These are phyloP conservation scores for Alloascoidea africana DNA, from an alignment of 805 yeast species.

Conservation along the genomic window DNA sequence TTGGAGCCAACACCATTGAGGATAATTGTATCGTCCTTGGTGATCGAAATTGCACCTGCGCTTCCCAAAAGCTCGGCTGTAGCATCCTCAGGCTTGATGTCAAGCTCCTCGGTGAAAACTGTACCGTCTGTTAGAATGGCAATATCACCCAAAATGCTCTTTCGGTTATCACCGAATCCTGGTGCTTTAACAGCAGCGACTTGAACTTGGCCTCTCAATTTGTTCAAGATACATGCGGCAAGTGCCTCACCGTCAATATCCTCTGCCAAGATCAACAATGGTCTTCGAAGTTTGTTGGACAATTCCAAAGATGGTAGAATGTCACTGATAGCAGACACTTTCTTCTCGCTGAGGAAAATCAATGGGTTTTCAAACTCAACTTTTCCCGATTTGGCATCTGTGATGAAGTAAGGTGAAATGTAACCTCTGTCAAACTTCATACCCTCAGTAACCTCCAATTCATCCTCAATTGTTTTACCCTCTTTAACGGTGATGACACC, in stretches of 20 bases:
- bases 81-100: conserved; percentile 89
- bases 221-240: conserved; percentile 94
- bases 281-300: conserved; percentile 87
- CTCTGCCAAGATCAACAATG: conserved; percentile 86
- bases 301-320: conserved; percentile 85
- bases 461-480: conserved; percentile 94
- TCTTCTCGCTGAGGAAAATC: conserved; percentile 80
- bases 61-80: conserved; percentile 82
- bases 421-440: conserved; percentile 97
- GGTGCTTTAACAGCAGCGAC: conserved; percentile 98
- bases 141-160: conserved; percentile 89
- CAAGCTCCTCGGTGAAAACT: conserved; percentile 75
- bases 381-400: conserved; percentile 83
- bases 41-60: conserved; percentile 80
- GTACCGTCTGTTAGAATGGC: conserved; percentile 94
- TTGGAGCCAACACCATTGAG: conserved; percentile 86
- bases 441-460: conserved; percentile 94
- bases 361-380: conserved; percentile 93
- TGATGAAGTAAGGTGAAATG: conserved; percentile 92
- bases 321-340: conserved; percentile 79
- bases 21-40: conserved; percentile 91
- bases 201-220: conserved; percentile 95
- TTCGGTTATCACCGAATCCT: conserved; percentile 98
- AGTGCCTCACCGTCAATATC: conserved; percentile 97
- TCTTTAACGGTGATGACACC: conserved; percentile 97